A percentile compares a stretch with the other conserved stretches of the same genome.
These are phyloP conservation scores for Nitzschia inconspicua DNA, from an alignment of 108 stramenopile genomes.

Conservation along the genomic window DNA sequence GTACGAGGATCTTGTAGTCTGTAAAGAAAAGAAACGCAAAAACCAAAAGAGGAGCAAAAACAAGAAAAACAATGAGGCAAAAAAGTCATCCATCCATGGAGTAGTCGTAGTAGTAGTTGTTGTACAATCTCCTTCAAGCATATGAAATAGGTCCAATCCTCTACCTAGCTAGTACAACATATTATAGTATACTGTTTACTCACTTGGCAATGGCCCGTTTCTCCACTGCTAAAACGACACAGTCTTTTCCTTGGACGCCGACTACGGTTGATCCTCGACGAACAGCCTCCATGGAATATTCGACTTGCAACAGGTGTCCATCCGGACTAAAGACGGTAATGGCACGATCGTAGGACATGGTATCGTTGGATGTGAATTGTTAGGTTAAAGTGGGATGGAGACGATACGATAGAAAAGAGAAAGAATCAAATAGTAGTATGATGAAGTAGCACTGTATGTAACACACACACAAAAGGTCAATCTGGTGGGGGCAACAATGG, in stretches of 20 bases:
- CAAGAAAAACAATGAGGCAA: not conserved
- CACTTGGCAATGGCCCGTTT: slow-evolving; percentile 95
- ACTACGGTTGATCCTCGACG: slow-evolving; percentile 96
- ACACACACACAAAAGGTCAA: too few relatives aligned
- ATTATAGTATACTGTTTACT: slow-evolving; percentile 27
- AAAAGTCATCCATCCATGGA: not conserved
- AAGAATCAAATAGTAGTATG: too few relatives aligned
- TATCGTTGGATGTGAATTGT: too few relatives aligned
- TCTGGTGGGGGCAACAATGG: too few relatives aligned
- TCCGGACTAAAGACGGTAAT: slow-evolving; percentile 99
- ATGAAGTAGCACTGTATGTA: too few relatives aligned
- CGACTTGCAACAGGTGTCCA: slow-evolving; percentile 99
- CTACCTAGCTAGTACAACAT: too few relatives aligned
- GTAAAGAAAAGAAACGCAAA: not conserved
- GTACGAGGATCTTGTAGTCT: slow-evolving; percentile 97
- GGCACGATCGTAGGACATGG: slow-evolving; percentile 97
- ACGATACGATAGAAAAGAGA: too few relatives aligned
- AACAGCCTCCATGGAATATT: slow-evolving; percentile 99
- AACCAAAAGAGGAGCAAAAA: not conserved
- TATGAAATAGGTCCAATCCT: too few relatives aligned
- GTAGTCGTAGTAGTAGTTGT: not conserved
- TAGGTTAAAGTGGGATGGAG: too few relatives aligned
- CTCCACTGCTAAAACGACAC: slow-evolving; percentile 98
- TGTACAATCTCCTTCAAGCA: too few relatives aligned
- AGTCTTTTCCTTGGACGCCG: slow-evolving; percentile 94